Evolutionary conservation across 495 filamentous ascomycete species (phyloP), one percentile per base, ranked within the genome.

Genomic region (Diplogelasinospora grovesii): DNA sequence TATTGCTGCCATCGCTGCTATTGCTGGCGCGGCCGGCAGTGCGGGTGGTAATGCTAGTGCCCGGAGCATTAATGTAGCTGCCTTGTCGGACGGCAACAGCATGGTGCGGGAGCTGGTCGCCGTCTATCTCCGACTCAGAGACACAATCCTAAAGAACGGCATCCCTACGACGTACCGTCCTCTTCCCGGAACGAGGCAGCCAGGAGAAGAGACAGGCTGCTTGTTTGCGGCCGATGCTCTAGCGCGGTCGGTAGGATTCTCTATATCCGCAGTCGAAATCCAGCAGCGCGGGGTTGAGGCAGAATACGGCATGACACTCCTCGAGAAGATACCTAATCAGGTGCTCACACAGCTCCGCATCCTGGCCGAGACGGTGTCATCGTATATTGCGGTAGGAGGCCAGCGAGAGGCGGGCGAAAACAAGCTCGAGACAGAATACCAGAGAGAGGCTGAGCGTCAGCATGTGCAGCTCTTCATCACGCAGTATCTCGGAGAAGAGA

Each of bases 201-300:
- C n/a, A n/a, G n/a, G n/a, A n/a, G n/a, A n/a, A n/a, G n/a, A n/a
- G n/a, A n/a, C n/a, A n/a, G n/a, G n/a, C n/a, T n/a, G n/a, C n/a
- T n/a, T n/a, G n/a, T n/a, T n/a, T n/a, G n/a, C n/a, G n/a, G n/a
- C 77, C 7, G 83, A 89, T 49, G 77, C 78, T 1, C 56, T 97
- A 28, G 81, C 85, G 23, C 70, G 69, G 33, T 75, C 80, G 28
- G 79, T 97, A 13, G 92, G 88, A 0, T 86, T 75, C 61, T 88
- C 90, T n/a, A 89, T 99, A 36, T 78, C 90, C 2, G 80, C 87
- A 0, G 79, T 84, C 5, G 92, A 99, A 60, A 96, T 99, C 41
- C 79, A 87, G 30, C 90, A 95, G 54, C 83, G 92, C 37, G 92
- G 93, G 10, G 67, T 88, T 2, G 82, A 85, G 41, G 81, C 84